Evolutionary conservation across 2,329 filamentous ascomycete species (phyloP).

Genomic region (Stromatinia cepivora): DNA sequence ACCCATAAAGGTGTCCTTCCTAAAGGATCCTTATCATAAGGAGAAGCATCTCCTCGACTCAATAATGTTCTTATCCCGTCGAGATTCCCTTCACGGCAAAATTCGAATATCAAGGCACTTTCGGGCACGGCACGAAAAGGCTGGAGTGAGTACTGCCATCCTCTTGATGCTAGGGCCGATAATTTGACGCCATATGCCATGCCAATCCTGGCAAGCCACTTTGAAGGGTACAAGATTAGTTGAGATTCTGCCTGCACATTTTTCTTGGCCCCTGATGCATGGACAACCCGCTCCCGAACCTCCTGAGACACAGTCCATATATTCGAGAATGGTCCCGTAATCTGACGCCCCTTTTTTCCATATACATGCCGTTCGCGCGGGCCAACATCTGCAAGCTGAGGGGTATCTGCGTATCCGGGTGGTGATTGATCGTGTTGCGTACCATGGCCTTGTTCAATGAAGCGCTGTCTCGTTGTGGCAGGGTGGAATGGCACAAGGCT

Average conservation of each 20-base stretch:
- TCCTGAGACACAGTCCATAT: neutral
- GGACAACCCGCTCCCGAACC: neutral
- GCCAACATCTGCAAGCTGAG: too few relatives aligned
- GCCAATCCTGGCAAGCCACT: neutral
- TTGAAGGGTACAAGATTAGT: neutral
- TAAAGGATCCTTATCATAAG: neutral
- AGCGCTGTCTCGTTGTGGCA: neutral
- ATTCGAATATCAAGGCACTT: neutral
- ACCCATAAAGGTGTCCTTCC: neutral
- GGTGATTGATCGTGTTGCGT: neutral
- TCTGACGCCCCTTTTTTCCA: neutral
- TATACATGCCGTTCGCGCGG: neutral
- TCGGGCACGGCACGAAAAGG: neutral
- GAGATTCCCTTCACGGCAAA: neutral
- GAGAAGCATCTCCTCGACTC: neutral
- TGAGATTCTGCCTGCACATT: neutral
- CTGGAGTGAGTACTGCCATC: neutral
- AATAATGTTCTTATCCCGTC: neutral
- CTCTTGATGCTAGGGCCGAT: neutral
- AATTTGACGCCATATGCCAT: neutral
- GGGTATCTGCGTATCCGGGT: neutral
- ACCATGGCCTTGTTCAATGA: neutral
- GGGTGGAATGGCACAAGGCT: neutral
- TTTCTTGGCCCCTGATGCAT: neutral
- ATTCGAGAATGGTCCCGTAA: neutral